phyloP scores from a whole-genome alignment of 441 rosid genomes.

The Hura crepitans region DNA sequence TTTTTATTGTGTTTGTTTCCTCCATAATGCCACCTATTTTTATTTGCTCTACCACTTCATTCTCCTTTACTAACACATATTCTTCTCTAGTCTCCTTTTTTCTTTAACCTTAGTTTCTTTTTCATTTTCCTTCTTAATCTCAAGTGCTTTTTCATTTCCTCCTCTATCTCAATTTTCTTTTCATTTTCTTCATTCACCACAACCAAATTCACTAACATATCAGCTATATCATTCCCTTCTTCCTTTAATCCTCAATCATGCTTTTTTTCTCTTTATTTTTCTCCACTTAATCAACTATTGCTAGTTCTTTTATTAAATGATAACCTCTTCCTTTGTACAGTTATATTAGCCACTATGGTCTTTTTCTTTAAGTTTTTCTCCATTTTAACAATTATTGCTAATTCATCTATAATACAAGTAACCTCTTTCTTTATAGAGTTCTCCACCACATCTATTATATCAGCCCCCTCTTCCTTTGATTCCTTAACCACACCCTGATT shows the following conservation, averaged over 20 bases:
- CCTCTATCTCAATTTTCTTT: slow-evolving; percentile 16
- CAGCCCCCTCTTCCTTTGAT: neutral
- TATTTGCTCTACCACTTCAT: slow-evolving; percentile 7
- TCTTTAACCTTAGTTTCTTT: slow-evolving; percentile 10
- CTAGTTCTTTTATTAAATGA: no score
- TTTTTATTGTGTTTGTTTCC: slow-evolving; percentile 6
- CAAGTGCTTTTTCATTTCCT: slow-evolving; percentile 18
- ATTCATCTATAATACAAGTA: no score
- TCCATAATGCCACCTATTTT: slow-evolving; percentile 20
- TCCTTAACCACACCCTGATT: neutral
- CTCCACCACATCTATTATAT: no score
- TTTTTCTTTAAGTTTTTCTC: no score
- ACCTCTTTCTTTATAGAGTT: no score
- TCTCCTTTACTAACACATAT: slow-evolving; percentile 5
- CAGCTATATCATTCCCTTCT: neutral
- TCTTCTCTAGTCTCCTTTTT: slow-evolving; percentile 13
- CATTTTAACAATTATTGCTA: no score
- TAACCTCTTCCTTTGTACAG: no score
- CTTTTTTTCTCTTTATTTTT: no score
- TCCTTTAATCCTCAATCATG: no score
- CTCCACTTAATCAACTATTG: no score
- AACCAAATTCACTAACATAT: neutral
- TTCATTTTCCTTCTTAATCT: slow-evolving; percentile 7
- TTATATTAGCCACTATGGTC: no score
- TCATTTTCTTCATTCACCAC: slow-evolving; percentile 23